Conservation (phyloP, 768 basidiomycete species). For the Megacollybia marginata region DNA sequence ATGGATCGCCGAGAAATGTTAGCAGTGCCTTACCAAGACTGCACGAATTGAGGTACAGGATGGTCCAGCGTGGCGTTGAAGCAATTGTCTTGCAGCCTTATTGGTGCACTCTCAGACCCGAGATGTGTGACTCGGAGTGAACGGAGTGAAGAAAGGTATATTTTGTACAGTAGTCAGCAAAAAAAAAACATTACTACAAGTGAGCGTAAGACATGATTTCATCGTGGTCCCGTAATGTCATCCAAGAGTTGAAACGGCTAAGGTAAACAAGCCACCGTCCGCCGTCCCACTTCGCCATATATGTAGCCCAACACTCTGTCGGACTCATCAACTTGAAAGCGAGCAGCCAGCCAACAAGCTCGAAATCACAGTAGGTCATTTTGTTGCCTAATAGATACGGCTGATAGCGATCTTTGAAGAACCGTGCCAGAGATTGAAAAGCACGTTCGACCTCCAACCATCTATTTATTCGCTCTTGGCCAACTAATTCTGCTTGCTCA, state of each 20-base stretch:
- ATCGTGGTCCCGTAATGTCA: too few species aligned
- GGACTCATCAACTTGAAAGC: slow-evolving; percentile 17
- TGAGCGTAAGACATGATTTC: too few species aligned
- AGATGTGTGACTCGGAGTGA: too few species aligned
- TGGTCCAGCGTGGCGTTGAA: slow-evolving; percentile 52
- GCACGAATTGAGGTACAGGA: slow-evolving; percentile 53
- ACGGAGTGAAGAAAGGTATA: too few species aligned
- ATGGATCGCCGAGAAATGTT: slow-evolving; percentile 21
- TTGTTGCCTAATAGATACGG: slow-evolving; percentile 14
- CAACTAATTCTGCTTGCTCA: slow-evolving; percentile 1
- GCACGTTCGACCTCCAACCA: slow-evolving; percentile 15
- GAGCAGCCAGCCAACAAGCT: slow-evolving; percentile 16
- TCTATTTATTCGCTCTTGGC: slow-evolving; percentile 13
- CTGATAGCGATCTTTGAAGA: slow-evolving; percentile 4
- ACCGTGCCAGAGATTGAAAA: slow-evolving; percentile 7
- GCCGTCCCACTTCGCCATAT: slow-evolving; percentile 17
- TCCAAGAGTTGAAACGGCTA: slow-evolving; percentile 12
- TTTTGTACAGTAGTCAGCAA: too few species aligned
- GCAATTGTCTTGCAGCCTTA: slow-evolving; percentile 47
- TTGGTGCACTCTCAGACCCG: too few species aligned
- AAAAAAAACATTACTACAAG: too few species aligned
- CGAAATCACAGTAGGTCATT: slow-evolving; percentile 19
- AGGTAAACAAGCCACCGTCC: slow-evolving; percentile 20
- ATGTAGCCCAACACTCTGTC: slow-evolving; percentile 15
- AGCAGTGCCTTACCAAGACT: slow-evolving; percentile 52